Percentiles rank a stretch among this genome's conserved stretches.
These are phyloP conservation scores for Eimeria maxima DNA, from an alignment of 169 alveolate species.

Conservation along the genomic window DNA sequence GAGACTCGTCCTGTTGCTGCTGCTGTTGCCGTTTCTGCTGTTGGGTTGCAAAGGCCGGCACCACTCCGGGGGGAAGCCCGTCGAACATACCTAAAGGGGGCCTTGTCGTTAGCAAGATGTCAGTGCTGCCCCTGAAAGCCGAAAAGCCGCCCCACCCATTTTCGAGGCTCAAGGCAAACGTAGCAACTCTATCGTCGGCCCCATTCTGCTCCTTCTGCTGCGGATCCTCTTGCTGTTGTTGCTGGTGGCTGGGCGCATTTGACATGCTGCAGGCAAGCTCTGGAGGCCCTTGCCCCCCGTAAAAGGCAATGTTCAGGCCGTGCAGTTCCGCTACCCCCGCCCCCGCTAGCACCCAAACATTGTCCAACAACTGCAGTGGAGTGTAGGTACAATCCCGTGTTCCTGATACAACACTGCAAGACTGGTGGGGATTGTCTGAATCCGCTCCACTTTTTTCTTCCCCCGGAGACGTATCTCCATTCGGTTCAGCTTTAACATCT, in stretches of 20 bases:
- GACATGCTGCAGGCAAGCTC: neutral
- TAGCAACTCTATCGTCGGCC: too few species aligned
- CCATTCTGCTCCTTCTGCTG: constrained; percentile 39
- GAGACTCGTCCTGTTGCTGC: neutral
- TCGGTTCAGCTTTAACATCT: neutral
- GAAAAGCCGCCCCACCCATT: constrained; percentile 28
- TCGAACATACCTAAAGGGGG: neutral
- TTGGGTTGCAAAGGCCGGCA: neutral
- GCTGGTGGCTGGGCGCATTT: neutral
- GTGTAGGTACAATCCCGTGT: constrained; percentile 20
- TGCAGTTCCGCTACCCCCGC: constrained; percentile 42
- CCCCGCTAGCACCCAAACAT: neutral
- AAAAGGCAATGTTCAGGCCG: constrained; percentile 56
- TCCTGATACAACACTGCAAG: neutral
- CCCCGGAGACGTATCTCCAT: neutral
- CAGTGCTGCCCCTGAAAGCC: constrained; percentile 51
- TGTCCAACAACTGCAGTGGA: constrained; percentile 47
- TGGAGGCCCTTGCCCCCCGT: neutral
- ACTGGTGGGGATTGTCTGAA: neutral
- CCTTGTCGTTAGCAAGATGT: constrained; percentile 4
- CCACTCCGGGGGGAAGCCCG: constrained; percentile 54
- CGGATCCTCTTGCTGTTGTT: constrained; percentile 35
- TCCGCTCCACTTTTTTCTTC: neutral
- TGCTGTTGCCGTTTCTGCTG: constrained; percentile 62
- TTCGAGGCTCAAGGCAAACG: neutral